A percentile compares a stretch with the other conserved stretches of the same genome.
These are phyloP conservation scores for Ceratocystis alfenasii DNA, from an alignment of 2,329 filamentous ascomycete genomes.

Conservation along the genomic window DNA sequence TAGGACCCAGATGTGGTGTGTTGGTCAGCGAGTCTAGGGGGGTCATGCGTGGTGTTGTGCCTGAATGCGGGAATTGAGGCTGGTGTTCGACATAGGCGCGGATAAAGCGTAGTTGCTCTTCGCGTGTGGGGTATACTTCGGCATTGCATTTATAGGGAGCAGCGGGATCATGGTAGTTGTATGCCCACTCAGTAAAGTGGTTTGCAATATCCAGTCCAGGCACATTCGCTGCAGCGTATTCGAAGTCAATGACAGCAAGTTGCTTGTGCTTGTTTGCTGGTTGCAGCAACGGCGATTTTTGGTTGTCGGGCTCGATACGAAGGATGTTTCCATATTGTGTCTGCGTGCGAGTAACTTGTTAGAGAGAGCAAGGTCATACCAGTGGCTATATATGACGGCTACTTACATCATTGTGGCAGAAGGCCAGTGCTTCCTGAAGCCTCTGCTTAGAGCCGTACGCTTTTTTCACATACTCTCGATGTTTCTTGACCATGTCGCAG, in stretches of 20 bases:
- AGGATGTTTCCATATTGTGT: conserved; percentile 98
- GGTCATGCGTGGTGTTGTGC: conserved; percentile 39
- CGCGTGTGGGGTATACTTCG: conserved; percentile 58
- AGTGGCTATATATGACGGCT: background rate
- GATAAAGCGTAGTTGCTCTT: conserved; percentile 77
- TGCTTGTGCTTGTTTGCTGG: conserved; percentile 93
- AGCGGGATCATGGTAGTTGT: conserved; percentile 78
- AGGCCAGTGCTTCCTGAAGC: conserved; percentile 66
- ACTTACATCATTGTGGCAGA: conserved; percentile 93
- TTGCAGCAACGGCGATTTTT: conserved; percentile 75
- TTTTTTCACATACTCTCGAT: conserved; percentile 59
- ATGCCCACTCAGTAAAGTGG: conserved; percentile 96
- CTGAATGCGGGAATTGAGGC: conserved; percentile 49
- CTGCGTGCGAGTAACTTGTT: conserved; percentile 34
- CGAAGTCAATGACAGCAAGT: conserved; percentile 93
- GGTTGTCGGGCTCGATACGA: conserved; percentile 52
- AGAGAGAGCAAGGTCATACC: background rate
- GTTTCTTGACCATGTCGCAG: conserved; percentile 60
- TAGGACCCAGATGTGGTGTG: conserved; percentile 31
- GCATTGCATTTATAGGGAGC: conserved; percentile 56
- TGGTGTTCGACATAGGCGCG: conserved; percentile 76
- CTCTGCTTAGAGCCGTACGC: conserved; percentile 56
- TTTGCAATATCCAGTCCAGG: conserved; percentile 89
- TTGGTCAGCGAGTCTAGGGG: conserved; percentile 34
- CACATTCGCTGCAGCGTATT: conserved; percentile 84